Evolutionary conservation across 1,139 yeast species (phyloP).

Genomic region (Yamadazyma atmosphaerica): DNA sequence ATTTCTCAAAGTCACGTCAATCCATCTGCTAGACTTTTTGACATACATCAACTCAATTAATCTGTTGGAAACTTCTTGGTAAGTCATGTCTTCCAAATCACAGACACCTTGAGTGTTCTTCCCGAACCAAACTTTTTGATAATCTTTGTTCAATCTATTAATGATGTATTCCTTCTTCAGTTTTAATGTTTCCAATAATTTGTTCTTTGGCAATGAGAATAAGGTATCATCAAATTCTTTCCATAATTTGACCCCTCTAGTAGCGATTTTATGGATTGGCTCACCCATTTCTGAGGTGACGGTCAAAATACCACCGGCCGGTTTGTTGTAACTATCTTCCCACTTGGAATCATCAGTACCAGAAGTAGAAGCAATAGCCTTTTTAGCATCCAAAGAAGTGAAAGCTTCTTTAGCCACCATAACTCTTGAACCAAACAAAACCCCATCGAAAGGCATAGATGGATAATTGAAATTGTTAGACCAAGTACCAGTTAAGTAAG

Average conservation of each 20-base stretch:
- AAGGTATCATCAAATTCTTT: conserved; percentile 93
- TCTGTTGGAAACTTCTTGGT: conserved; percentile 86
- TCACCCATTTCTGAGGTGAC: conserved; percentile 99
- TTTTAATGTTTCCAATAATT: conserved; percentile 76
- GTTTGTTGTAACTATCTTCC: conserved; percentile 93
- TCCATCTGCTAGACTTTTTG: conserved; percentile 80
- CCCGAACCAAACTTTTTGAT: conserved; percentile 98
- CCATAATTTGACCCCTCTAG: conserved; percentile 98
- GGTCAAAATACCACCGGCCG: conserved; percentile 95
- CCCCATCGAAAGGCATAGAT: conserved; percentile 99
- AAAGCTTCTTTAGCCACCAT: conserved; percentile 97
- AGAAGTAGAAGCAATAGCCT: conserved; percentile 83
- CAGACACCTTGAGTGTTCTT: conserved; percentile 75
- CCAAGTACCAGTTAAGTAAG: conserved; percentile 98
- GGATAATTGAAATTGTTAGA: conserved; percentile 82
- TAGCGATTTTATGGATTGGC: conserved; percentile 97
- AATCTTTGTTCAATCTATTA: conserved; percentile 83
- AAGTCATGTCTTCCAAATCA: conserved; percentile 95
- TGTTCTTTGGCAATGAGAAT: conserved; percentile 87
- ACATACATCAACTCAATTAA: conserved; percentile 88
- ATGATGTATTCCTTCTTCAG: conserved; percentile 88
- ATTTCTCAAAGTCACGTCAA: conserved; percentile 82
- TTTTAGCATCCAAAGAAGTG: conserved; percentile 91
- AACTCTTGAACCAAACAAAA: conserved; percentile 92
- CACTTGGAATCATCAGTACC: conserved; percentile 89